Base-by-base conservation (phyloP, 1,139 yeast species). In the Lizanozyma gosingica region DNA sequence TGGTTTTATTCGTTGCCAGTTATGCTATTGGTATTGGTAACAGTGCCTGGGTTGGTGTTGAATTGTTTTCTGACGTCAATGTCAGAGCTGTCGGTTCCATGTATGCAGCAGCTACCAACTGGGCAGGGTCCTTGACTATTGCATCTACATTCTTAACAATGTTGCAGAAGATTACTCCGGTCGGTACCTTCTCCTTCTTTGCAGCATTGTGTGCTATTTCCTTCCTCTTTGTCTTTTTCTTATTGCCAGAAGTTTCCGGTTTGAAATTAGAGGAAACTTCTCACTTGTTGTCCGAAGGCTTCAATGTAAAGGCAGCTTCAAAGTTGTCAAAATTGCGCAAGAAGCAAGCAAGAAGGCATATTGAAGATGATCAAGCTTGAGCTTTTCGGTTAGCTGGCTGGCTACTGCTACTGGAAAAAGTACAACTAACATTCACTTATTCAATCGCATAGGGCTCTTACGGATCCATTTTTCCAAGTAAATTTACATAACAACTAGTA, bases 31-130 rank as follows among this genome's bases (percentile, higher is more conserved):
- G 97, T 51, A 85, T 88, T 50, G 98, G 98, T 62, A 87, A 90
- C 57, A 90, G 87, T 45, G 97, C 98, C 39, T 90, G 98, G 98
- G 95, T 92, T 54, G 97, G 94, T 56, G 85, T 92, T 41, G 98
- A 90, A 62, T 67, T 88, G 53, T 87, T 90, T 67, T 92, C 97
- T 18, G 95, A 88, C 69, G 73, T 70, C 36, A 77, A 80, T 48
- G 97, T 90, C 34, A 78, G 98, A 59, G 94, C 96, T 41, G 74
- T 87, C 36, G 98, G 97, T 44, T 82, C 88, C 2, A 84, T 95
- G 50, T 82, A 78, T 53, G 90, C 97, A 2, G 85, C 97, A n/a
- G 87, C 90, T 22, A 81, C 92, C 37, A 92, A 92, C 67, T 92
- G 98, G 98, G 79, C 88, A 14, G 97, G 97, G 40, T 87, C 96